These are phyloP conservation scores for Trametes hirsuta DNA, from an alignment of 1,284 basidiomycete species.

Conservation along the genomic window DNA sequence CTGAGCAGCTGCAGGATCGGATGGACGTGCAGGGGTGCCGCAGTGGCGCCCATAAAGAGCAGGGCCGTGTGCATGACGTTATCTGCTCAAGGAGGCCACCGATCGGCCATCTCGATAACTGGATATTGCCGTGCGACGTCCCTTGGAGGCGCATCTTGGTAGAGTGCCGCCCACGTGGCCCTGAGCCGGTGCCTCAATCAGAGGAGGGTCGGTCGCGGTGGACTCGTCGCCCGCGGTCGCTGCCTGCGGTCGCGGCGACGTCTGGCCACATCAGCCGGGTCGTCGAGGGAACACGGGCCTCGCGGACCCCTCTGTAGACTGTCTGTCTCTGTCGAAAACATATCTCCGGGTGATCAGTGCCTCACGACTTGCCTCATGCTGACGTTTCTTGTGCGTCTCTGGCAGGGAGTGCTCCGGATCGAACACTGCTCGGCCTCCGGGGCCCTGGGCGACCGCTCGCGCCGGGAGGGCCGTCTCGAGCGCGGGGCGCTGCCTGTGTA, in stretches of 20 bases:
- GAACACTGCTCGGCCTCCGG: neutral
- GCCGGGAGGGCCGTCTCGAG: neutral
- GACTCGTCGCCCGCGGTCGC: no score
- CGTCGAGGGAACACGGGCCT: conserved; percentile 6
- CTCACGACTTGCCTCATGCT: neutral
- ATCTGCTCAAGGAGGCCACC: neutral
- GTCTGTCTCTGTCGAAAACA: neutral
- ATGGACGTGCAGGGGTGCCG: neutral
- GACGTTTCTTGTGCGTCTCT: neutral
- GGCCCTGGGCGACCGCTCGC: neutral
- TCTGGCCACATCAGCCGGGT: neutral
- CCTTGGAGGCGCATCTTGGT: no score
- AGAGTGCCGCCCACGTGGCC: no score
- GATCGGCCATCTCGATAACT: neutral
- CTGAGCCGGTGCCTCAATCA: no score
- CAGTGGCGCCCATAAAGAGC: neutral
- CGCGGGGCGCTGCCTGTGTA: no score
- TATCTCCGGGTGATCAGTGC: conserved; percentile 1
- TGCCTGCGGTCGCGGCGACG: neutral
- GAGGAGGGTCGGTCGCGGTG: no score
- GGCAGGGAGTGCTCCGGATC: neutral
- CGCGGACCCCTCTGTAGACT: neutral
- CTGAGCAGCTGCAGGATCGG: neutral
- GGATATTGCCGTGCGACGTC: no score
- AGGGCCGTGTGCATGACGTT: neutral